Conservation (phyloP, 306 rosid species). For the Cucurbita maxima region DNA sequence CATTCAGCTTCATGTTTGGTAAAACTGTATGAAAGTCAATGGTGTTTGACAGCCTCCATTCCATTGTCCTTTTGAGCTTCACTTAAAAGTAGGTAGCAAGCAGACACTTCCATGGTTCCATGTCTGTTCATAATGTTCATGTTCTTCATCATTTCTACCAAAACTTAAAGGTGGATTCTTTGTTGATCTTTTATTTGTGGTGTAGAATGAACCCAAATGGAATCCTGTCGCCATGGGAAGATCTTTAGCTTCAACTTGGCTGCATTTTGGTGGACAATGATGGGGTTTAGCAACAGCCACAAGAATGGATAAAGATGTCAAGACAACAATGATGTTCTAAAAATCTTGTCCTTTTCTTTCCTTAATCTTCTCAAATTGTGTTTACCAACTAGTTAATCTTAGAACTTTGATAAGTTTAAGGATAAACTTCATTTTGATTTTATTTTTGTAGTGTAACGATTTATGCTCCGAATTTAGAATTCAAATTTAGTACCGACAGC, state of each 20-base stretch:
- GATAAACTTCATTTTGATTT: too few relatives aligned
- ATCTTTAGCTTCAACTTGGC: background rate
- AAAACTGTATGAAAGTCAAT: background rate
- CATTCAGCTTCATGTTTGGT: background rate
- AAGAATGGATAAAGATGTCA: background rate
- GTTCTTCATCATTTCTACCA: background rate
- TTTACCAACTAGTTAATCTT: too few relatives aligned
- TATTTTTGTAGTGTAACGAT: too few relatives aligned
- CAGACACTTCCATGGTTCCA: background rate
- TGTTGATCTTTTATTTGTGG: background rate
- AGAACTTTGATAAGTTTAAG: too few relatives aligned
- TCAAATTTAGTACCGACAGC: too few relatives aligned
- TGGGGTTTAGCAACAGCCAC: background rate
- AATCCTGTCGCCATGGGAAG: background rate
- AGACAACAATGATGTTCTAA: too few relatives aligned
- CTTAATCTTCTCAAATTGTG: too few relatives aligned
- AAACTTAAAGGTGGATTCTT: background rate
- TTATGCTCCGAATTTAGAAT: too few relatives aligned
- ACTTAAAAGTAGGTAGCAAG: background rate
- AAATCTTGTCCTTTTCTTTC: too few relatives aligned
- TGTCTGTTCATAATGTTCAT: too few relatives aligned
- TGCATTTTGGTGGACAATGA: background rate
- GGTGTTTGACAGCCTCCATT: background rate
- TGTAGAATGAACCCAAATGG: background rate
- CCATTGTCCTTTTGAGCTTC: background rate